Evolutionary conservation across 805 yeast genomes (phyloP), one percentile per base, ranked within the genome.

Genomic region (Priceomyces medius): DNA sequence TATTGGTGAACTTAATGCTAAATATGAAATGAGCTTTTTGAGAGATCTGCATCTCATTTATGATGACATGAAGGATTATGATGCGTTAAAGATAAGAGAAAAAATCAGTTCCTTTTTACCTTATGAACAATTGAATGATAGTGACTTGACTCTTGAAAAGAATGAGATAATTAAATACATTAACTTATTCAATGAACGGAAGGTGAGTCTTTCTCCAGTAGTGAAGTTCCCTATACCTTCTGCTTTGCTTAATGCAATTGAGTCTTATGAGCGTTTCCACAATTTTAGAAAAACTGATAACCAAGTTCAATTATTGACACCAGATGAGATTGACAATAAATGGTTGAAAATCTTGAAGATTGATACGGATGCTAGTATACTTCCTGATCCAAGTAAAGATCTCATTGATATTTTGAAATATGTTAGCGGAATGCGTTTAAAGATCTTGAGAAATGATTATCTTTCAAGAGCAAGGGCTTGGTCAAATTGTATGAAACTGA

Each of bases 191-290:
- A 58, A 69, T 13, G 66, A 66, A n/a, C 66, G 88, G 45, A 65
- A 80, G 3, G 63, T 91, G 20, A 87, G 96, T 3, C 76, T 88
- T 0, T 90, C 98, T 2, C 97, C 99, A 0, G 79, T 89, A 39
- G 90, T 90, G 0, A 70, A 75, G 14, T 85, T 86, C 53, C 79
- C 82, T 0, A 64, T 79, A 3, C 99, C 99, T 0, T 71, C 74
- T 39, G 68, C 84, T 8, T 63, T 86, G 33, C 57, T 62, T 24
- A 74, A 73, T 46, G 80, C 83, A 0, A 65, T 88, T 35, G 67
- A 65, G 10, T 58, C 83, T 1, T 86, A 83, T 46, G 45, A 57
- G 7, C 55, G 54, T 1, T 63, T 74, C 31, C 48, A 53, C 16
- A 23, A 43, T 1, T 61, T 52, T 37, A 38, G 46, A 42, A 19